These are phyloP conservation scores for Epichloe bromicola DNA, from an alignment of 2,329 filamentous ascomycete genomes.

Conservation along the genomic window DNA sequence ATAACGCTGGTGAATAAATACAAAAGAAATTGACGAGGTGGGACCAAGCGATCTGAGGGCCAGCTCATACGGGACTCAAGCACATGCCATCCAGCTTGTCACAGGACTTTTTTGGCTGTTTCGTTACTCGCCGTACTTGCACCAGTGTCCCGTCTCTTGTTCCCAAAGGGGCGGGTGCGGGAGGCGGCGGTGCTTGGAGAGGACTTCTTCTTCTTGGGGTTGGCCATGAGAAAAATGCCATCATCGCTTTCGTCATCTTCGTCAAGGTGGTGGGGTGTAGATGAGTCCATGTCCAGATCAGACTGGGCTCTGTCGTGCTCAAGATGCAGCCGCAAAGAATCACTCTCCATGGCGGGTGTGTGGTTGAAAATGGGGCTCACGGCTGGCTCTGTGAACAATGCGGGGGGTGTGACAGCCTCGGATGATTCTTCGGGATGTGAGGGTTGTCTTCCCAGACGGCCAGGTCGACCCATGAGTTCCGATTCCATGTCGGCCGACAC, in stretches of 20 bases:
- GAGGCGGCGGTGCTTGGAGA: conserved; percentile 8
- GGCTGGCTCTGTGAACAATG: conserved; percentile 32
- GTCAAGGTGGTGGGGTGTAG: conserved; percentile 15
- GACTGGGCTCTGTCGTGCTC: conserved; percentile 7
- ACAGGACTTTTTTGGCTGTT: conserved; percentile 44
- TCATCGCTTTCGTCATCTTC: conserved; percentile 41
- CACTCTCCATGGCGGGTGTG: conserved; percentile 19
- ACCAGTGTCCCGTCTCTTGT: conserved; percentile 44
- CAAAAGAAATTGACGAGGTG: conserved; percentile 4
- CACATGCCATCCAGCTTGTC: not conserved
- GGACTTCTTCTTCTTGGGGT: conserved; percentile 33
- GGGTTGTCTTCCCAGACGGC: conserved; percentile 28
- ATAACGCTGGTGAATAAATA: conserved; percentile 6
- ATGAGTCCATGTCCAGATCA: conserved; percentile 1
- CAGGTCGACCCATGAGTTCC: conserved; percentile 27
- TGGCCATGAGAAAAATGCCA: conserved; percentile 41
- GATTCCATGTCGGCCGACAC: conserved; percentile 50
- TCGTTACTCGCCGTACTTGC: conserved; percentile 49
- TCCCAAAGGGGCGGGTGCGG: conserved; percentile 20
- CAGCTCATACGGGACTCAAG: not conserved
- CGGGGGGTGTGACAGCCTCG: conserved; percentile 42
- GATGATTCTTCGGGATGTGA: conserved; percentile 32
- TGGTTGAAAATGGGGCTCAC: conserved; percentile 27
- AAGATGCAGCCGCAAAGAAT: conserved; percentile 18
- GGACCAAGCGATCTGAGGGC: not conserved